Conservation (phyloP, 2,329 filamentous ascomycete species). For the Penicillium polonicum region DNA sequence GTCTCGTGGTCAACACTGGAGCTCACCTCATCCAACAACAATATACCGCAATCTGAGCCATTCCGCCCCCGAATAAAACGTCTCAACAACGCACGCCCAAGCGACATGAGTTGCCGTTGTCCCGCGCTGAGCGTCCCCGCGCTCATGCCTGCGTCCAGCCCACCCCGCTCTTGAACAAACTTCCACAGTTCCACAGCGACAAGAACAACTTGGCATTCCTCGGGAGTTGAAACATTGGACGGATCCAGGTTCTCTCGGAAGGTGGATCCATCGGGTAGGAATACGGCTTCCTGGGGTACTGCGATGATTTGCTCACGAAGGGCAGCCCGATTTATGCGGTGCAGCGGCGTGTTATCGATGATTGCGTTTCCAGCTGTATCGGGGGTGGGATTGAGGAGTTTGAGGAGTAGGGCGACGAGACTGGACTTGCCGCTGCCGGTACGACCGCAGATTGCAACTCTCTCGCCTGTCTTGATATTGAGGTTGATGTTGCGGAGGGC, state of each 20-base stretch:
- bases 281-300: background rate
- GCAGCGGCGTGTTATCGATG: background rate
- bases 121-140: background rate
- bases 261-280: background rate
- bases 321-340: background rate
- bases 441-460: background rate
- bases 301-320: background rate
- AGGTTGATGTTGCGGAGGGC: background rate
- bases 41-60: background rate
- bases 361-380: background rate
- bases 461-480: background rate
- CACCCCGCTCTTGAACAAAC: background rate
- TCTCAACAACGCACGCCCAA: background rate
- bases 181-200: background rate
- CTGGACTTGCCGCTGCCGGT: background rate
- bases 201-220: background rate
- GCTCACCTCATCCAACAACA: background rate
- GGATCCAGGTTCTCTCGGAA: background rate
- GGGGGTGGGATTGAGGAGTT: background rate
- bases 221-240: background rate
- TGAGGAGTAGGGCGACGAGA: background rate
- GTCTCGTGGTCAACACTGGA: background rate
- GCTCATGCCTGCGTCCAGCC: background rate
- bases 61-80: background rate
- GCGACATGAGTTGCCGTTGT: background rate